phyloP scores from a whole-genome alignment of 169 alveolate species.

The Plasmodium billcollinsi region DNA sequence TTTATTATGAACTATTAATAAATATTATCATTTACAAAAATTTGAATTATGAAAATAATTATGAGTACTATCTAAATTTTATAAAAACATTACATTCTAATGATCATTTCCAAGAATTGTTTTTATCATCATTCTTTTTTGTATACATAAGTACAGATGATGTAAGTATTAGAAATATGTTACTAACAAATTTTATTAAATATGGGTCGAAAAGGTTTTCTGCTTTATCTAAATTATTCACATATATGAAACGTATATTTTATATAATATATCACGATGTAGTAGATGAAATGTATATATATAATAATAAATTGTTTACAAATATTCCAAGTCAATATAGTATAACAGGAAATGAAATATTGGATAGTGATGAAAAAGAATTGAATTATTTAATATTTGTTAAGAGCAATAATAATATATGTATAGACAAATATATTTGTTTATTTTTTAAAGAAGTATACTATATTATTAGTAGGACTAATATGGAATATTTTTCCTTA shows the following conservation, averaged over 20 bases:
- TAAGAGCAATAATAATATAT: slow-evolving; percentile 21
- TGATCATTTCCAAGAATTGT: slow-evolving; percentile 43
- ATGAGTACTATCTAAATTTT: slow-evolving; percentile 50
- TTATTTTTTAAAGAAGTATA: slow-evolving; percentile 55
- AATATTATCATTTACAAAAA: slow-evolving; percentile 41
- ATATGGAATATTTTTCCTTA: slow-evolving; percentile 17
- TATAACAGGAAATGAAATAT: no score
- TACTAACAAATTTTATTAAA: slow-evolving; percentile 52
- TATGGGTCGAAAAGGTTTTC: slow-evolving; percentile 50
- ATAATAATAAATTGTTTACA: slow-evolving; percentile 35
- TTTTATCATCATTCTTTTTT: slow-evolving; percentile 56
- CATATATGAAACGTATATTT: slow-evolving; percentile 16
- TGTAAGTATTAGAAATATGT: slow-evolving; percentile 9
- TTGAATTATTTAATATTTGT: slow-evolving; percentile 23
- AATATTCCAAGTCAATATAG: not conserved
- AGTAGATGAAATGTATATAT: slow-evolving; percentile 19
- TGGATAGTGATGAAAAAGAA: slow-evolving; percentile 2
- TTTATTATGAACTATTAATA: slow-evolving; percentile 57
- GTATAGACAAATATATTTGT: slow-evolving; percentile 46
- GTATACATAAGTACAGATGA: slow-evolving; percentile 52
- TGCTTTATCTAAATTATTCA: slow-evolving; percentile 20
- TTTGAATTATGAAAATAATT: slow-evolving; percentile 68
- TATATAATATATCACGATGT: slow-evolving; percentile 27
- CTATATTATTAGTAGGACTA: slow-evolving; percentile 44
- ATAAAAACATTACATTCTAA: slow-evolving; percentile 37